These are phyloP conservation scores for Coelastrella sp. DNA, from an alignment of 139 green algal genomes.

Conservation along the genomic window DNA sequence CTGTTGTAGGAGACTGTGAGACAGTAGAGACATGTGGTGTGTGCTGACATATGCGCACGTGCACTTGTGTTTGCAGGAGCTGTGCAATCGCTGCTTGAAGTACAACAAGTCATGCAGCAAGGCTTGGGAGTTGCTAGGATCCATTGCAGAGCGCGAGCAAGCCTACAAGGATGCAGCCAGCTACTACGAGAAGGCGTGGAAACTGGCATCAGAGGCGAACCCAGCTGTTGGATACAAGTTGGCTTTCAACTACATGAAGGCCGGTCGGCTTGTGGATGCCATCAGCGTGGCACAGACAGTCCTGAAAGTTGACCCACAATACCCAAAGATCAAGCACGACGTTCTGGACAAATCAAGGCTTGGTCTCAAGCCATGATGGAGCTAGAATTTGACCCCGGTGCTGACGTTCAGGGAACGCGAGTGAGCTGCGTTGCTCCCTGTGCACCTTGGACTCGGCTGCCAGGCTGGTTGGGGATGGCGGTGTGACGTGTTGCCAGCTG, in stretches of 20 bases:
- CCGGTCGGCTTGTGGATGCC: conserved; percentile 51
- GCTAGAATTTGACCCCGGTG: no score
- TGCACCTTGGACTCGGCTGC: no score
- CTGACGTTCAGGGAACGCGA: no score
- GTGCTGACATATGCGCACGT: no score
- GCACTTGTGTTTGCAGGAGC: conserved; percentile 66
- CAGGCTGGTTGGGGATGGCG: no score
- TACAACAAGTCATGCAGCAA: conserved; percentile 88
- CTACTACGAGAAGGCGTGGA: conserved; percentile 86
- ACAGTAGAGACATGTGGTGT: no score
- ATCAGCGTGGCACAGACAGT: conserved; percentile 53
- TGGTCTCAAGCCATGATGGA: conserved; percentile 61
- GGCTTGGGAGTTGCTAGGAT: conserved; percentile 82
- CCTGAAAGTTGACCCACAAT: conserved; percentile 78
- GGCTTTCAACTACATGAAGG: conserved; percentile 89
- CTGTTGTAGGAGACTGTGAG: no score
- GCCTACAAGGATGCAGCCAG: conserved; percentile 84
- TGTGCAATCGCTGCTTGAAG: conserved; percentile 85
- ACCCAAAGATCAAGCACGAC: conserved; percentile 80
- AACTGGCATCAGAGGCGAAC: conserved; percentile 37
- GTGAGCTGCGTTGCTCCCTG: no score
- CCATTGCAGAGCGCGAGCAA: conserved; percentile 84
- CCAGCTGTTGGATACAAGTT: conserved; percentile 80
- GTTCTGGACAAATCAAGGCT: conserved; percentile 81
- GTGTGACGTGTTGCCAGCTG: no score